These are phyloP conservation scores for Phytopythium chamaehyphon DNA, from an alignment of 352 stramenopile genomes.

Conservation along the genomic window DNA sequence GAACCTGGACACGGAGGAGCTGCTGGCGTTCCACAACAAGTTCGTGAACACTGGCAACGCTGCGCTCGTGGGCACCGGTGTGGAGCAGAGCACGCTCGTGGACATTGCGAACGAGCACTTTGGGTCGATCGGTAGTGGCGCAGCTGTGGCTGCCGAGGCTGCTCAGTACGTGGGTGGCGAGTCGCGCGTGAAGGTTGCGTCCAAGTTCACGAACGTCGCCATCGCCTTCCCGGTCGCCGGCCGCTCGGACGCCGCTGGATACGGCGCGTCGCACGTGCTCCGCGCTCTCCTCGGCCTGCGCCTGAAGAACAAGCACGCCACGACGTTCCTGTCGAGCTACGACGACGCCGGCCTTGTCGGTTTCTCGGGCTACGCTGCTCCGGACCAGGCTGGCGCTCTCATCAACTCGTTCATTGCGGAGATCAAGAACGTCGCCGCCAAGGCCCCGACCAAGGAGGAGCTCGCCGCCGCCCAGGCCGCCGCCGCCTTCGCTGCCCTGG, in stretches of 20 bases:
- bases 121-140: conserved; percentile 26
- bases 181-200: conserved; percentile 60
- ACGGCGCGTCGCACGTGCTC: conserved; percentile 61
- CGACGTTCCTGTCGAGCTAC: conserved; percentile 62
- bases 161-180: conserved; percentile 79
- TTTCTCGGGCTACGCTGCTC: conserved; percentile 47
- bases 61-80: conserved; percentile 56
- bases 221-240: conserved; percentile 62
- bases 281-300: conserved; percentile 53
- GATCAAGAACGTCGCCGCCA: conserved; percentile 69
- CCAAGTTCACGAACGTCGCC: conserved; percentile 69
- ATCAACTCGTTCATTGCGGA: conserved; percentile 65
- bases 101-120: conserved; percentile 71
- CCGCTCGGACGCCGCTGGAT: conserved; percentile 27
- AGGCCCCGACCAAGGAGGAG: conserved; percentile 59
- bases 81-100: conserved; percentile 57
- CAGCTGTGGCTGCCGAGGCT: conserved; percentile 15
- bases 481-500: conserved; percentile 39
- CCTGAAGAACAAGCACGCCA: conserved; percentile 59
- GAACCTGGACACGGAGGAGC: conserved; percentile 35
- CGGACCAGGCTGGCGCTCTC: conserved; percentile 52
- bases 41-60: conserved; percentile 64
- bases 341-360: conserved; percentile 58
- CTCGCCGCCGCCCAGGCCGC: conserved; percentile 70
- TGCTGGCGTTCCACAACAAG: conserved; percentile 58